Base-by-base conservation (phyloP, 345 rosid genomes). In the Populus deltoides region DNA sequence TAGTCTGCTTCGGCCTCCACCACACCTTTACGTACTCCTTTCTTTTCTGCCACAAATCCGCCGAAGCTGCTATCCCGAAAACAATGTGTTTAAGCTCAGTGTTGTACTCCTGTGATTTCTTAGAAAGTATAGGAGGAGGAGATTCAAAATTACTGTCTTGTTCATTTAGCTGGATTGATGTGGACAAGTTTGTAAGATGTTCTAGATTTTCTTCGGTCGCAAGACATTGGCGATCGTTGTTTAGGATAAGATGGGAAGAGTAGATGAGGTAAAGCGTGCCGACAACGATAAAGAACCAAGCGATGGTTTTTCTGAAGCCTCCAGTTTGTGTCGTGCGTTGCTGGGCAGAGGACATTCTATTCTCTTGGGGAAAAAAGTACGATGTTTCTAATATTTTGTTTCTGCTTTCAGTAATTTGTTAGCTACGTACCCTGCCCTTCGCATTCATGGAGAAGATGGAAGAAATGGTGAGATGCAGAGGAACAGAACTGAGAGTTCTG, bases 1-100 rank as follows among this genome's bases (percentile, higher is more conserved):
- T 86, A 16, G 89, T 92, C 82, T 88, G 83, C 25, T 77, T 75
- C 2, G 94, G 93, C 78, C 90, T 87, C 95, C 94, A 93, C 97
- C 98, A 90, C 24, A 86, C 61, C 75, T 92, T 94, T 18, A 94
- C 92, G 76, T 94, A 93, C 80, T 90, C 91, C 78, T 95, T 92
- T 66, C 99, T 82, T 22, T 79, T 86, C 29, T 95, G 89, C 92
- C 96, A 92, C 22, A 92, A 76, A 51, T 83, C 85, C 0, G 96
- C 83, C 3, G 98, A 92, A 0, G 92, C 96, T 0, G 92, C 97
- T 2, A 95, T 89, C 25, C 99, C 94, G 16, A 93, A 93, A 17
- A 86, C 91, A 20, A 94, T 59, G 85, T 94, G 97, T 63, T 87
- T 88, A 15, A 93, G 81, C 51, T 84, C 79, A 0, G 97, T 92